phyloP scores from a whole-genome alignment of 352 stramenopile genomes.

The Phytophthora crassamura region DNA sequence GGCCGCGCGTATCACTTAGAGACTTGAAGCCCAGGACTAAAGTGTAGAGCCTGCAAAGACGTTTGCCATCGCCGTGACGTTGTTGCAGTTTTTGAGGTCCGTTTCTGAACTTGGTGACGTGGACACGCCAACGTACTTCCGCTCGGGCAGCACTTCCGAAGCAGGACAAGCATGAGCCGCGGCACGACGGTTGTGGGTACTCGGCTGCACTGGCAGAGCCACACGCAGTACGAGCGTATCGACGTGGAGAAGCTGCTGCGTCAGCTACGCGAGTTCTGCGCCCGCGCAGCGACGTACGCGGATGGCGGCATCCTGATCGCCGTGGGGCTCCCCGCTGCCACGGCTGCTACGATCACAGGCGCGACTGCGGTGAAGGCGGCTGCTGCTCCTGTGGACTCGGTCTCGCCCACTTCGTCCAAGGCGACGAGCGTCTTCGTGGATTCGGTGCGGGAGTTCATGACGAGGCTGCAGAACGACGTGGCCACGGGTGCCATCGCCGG shows the following conservation, averaged over 20 bases:
- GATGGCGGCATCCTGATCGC: slow-evolving; percentile 54
- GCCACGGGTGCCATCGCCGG: slow-evolving; percentile 2
- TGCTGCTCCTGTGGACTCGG: slow-evolving; percentile 4
- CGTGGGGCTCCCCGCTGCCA: slow-evolving; percentile 45
- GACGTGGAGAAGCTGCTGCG: slow-evolving; percentile 42
- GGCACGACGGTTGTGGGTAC: slow-evolving; percentile 51
- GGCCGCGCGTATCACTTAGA: slow-evolving; percentile 61
- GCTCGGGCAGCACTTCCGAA: slow-evolving; percentile 6
- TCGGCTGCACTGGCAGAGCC: slow-evolving; percentile 69
- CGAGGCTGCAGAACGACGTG: slow-evolving; percentile 33
- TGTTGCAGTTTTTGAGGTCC: slow-evolving; percentile 15
- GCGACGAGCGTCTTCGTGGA: slow-evolving; percentile 34
- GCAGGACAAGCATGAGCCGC: slow-evolving; percentile 11
- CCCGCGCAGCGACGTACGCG: slow-evolving; percentile 49
- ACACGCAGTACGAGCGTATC: slow-evolving; percentile 41
- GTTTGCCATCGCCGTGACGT: neutral
- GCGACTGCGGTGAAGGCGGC: neutral
- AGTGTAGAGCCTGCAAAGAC: neutral
- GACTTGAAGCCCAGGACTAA: slow-evolving; percentile 10
- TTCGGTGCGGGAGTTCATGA: slow-evolving; percentile 47
- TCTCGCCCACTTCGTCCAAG: slow-evolving; percentile 18
- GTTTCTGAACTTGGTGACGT: slow-evolving; percentile 33
- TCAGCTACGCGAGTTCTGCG: slow-evolving; percentile 51
- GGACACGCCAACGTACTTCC: slow-evolving; percentile 6
- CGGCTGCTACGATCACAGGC: slow-evolving; percentile 12